Base-by-base conservation (phyloP, 305 asterid genomes). In the Stenogyne calaminthoides region DNA sequence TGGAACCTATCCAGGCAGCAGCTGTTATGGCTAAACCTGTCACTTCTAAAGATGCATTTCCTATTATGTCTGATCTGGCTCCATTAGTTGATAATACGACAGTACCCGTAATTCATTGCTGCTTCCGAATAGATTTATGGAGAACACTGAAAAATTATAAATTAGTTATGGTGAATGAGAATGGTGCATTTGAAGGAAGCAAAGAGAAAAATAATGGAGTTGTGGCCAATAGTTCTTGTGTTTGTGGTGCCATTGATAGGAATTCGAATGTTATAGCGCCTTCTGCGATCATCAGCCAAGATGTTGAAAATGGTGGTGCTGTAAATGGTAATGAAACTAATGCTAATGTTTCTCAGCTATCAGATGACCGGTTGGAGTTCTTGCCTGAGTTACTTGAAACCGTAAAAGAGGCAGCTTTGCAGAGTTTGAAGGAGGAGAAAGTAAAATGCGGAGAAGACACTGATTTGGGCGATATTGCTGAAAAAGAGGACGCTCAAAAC, bases 341-440 rank as follows among this genome's bases (percentile, higher is more conserved):
- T 59, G 76, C 61, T 55, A 51, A 72, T 25, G 42, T 66, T 70
- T 59, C 37, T 49, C 79, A 73, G 73, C 77, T 56, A 27, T 69
- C 70, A 11, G 86, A 84, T 73, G 91, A 76, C 69, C 71, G 72
- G 61, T 67, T 88, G 81, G 85, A 80, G 60, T 85, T 80, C 77
- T 80, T 89, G 79, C 93, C 97, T 9, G 91, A 85, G 81, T 71
- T 86, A 76, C 81, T 88, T 73, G 91, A 86, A 36, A 83, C 97
- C 34, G 85, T 74, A 29, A 86, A 89, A 75, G 85, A 82, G 82
- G 93, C 86, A 3, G 86, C 89, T 59, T 71, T 87, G 80, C 82
- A 64, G 73, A 79, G 76, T 80, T 80, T 85, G 74, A 77, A 84
- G 83, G 92, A 84, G 80, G 90, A 83, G 77, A 88, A 87, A 76